These are phyloP conservation scores for Litchi chinensis DNA, from an alignment of 345 rosid genomes.

Conservation along the genomic window DNA sequence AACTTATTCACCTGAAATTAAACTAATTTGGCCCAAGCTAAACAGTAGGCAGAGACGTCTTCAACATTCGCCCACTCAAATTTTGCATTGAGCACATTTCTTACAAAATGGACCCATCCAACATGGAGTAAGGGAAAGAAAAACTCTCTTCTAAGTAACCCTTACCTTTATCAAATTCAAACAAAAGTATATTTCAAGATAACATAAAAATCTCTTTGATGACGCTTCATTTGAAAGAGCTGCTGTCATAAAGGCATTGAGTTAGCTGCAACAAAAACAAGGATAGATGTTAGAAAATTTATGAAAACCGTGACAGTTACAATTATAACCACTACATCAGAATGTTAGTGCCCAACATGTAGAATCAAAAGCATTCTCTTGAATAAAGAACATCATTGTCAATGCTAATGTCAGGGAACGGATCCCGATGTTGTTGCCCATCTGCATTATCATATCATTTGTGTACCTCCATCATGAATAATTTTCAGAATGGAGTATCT, in stretches of 20 bases:
- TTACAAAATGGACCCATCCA: neutral
- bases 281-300: neutral
- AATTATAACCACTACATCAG: neutral
- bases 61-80: neutral
- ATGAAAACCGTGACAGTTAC: neutral
- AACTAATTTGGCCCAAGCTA: neutral
- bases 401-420: neutral
- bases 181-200: neutral
- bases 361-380: neutral
- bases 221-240: neutral
- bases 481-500: neutral
- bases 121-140: constrained; percentile 7
- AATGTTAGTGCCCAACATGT: neutral
- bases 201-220: neutral
- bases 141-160: neutral
- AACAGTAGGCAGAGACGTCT: neutral
- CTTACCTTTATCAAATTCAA: constrained; percentile 13
- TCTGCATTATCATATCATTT: neutral
- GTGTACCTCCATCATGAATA: neutral
- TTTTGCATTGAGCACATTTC: constrained; percentile 13
- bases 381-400: neutral
- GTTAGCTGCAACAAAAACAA: constrained; percentile 23
- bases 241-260: constrained; percentile 38
- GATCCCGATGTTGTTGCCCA: neutral
- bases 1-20: neutral